These are phyloP conservation scores for Zasmidium cellare DNA, from an alignment of 2,329 filamentous ascomycete genomes.

Conservation along the genomic window DNA sequence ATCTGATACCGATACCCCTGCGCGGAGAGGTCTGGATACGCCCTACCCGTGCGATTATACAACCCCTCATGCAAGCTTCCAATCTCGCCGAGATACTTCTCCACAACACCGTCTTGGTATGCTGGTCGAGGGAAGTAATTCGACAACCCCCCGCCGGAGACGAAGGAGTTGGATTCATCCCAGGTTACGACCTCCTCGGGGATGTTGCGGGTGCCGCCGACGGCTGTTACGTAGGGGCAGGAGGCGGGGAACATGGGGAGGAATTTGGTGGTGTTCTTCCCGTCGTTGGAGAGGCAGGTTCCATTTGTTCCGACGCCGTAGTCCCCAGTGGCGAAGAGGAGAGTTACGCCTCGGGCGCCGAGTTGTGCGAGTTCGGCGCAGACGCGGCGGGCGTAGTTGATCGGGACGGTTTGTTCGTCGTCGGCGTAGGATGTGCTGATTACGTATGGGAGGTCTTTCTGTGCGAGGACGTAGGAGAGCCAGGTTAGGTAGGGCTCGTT, in stretches of 20 bases:
- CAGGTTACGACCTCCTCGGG: slow-evolving; percentile 31
- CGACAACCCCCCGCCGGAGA: slow-evolving; percentile 46
- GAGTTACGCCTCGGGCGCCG: slow-evolving; percentile 62
- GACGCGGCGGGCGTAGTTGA: slow-evolving; percentile 59
- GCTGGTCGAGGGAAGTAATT: slow-evolving; percentile 43
- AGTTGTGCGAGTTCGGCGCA: slow-evolving; percentile 66
- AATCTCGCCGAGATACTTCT: slow-evolving; percentile 40
- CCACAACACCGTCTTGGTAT: slow-evolving; percentile 45
- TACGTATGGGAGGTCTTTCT: slow-evolving; percentile 55
- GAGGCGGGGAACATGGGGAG: slow-evolving; percentile 49
- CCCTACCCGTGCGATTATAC: slow-evolving; percentile 46
- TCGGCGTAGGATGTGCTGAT: slow-evolving; percentile 67
- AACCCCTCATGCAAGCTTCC: slow-evolving; percentile 41
- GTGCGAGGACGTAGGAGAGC: slow-evolving; percentile 59
- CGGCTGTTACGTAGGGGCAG: slow-evolving; percentile 49
- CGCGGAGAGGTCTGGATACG: slow-evolving; percentile 48
- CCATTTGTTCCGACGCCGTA: slow-evolving; percentile 50
- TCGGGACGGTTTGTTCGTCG: slow-evolving; percentile 62
- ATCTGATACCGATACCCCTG: slow-evolving; percentile 54
- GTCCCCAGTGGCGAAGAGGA: slow-evolving; percentile 65
- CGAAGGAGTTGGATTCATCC: slow-evolving; percentile 43
- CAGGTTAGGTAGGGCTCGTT: slow-evolving; percentile 69
- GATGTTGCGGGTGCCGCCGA: slow-evolving; percentile 42
- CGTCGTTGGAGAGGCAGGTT: slow-evolving; percentile 47
- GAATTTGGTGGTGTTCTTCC: slow-evolving; percentile 46